Percentiles rank a stretch among this genome's conserved stretches.
phyloP scores from a whole-genome alignment of 768 basidiomycete genomes.

The Dentipellis sp. region DNA sequence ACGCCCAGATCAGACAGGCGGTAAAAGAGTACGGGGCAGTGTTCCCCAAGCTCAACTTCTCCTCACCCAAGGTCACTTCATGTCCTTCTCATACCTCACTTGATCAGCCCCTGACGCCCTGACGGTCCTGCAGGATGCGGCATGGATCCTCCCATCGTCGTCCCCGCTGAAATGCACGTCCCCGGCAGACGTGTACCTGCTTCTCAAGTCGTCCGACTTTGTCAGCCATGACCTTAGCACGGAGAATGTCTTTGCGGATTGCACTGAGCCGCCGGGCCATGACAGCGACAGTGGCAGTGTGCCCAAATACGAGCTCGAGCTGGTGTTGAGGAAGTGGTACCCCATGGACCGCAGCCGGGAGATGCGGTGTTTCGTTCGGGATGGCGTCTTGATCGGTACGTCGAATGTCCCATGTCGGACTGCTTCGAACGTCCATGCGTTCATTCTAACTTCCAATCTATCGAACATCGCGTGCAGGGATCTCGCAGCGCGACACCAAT shows the following conservation, averaged over 20 bases:
- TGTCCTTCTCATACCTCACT: too few relatives aligned
- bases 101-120: too few relatives aligned
- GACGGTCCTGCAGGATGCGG: slow-evolving; percentile 58
- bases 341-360: slow-evolving; percentile 78
- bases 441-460: too few relatives aligned
- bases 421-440: not conserved
- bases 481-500: slow-evolving; percentile 83
- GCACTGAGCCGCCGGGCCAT: slow-evolving; percentile 19
- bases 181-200: slow-evolving; percentile 83
- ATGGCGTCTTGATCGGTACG: slow-evolving; percentile 64
- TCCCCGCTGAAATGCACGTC: slow-evolving; percentile 81
- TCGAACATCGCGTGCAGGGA: slow-evolving; percentile 34
- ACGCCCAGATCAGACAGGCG: slow-evolving; percentile 54
- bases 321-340: slow-evolving; percentile 89
- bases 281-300: not conserved
- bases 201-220: slow-evolving; percentile 91
- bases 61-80: slow-evolving; percentile 68
- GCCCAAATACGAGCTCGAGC: slow-evolving; percentile 56
- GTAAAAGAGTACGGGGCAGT: slow-evolving; percentile 70
- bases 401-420: slow-evolving; percentile 6
- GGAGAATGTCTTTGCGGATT: slow-evolving; percentile 59
- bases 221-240: slow-evolving; percentile 66
- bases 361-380: slow-evolving; percentile 82
- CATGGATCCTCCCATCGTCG: slow-evolving; percentile 81
- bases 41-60: slow-evolving; percentile 96